Conservation (phyloP, 768 basidiomycete species). For the Melanogaster broomeanus region DNA sequence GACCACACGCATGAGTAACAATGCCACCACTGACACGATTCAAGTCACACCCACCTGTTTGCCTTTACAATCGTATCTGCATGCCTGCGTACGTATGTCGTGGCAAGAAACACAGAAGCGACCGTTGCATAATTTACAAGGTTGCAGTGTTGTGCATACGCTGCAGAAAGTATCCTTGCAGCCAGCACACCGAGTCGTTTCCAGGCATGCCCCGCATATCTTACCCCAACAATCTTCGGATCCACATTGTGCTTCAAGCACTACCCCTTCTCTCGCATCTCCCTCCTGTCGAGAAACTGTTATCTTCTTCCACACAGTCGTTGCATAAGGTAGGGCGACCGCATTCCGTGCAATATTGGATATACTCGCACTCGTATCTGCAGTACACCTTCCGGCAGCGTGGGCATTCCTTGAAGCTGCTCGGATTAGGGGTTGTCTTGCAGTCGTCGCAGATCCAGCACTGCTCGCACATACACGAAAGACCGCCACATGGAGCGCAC, state of each 20-base stretch:
- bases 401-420: conserved; percentile 15
- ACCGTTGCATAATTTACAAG: conserved; percentile 5
- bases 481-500: conserved; percentile 19
- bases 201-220: conserved; percentile 14
- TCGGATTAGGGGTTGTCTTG: conserved; percentile 1
- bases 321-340: conserved; percentile 21
- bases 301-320: conserved; percentile 28
- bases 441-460: conserved; percentile 28
- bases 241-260: conserved; percentile 1
- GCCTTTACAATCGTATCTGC: not conserved
- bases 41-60: too few species aligned
- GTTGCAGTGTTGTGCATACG: conserved; percentile 6
- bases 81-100: not conserved
- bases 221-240: conserved; percentile 1
- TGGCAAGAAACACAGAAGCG: conserved; percentile 10
- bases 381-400: conserved; percentile 20
- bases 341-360: conserved; percentile 20
- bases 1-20: too few species aligned
- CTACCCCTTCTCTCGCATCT: conserved; percentile 12
- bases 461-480: conserved; percentile 20
- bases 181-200: conserved; percentile 10
- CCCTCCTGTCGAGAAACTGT: not conserved
- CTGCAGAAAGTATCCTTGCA: conserved; percentile 15
- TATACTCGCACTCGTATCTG: conserved; percentile 22
- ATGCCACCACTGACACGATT: too few species aligned